Base-by-base conservation (phyloP, 140 eudicot genomes). In the Bidens hawaiensis region DNA sequence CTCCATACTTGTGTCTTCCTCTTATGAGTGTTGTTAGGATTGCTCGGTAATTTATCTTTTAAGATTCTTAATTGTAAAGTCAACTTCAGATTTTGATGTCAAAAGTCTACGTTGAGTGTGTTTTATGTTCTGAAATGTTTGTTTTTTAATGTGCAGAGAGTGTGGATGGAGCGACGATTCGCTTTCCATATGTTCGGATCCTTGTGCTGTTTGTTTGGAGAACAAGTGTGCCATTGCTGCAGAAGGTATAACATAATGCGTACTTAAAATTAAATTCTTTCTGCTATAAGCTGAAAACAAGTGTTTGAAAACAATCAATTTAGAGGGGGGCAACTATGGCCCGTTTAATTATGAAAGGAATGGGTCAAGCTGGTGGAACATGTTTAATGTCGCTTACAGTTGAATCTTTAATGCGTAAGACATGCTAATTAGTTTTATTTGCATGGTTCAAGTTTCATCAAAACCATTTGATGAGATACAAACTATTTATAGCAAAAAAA, bases 151-250 rank as follows among this genome's bases (percentile, higher is more conserved):
- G 71, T 71, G 36, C 87, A 90, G 97, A 75, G 83, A 86, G 57
- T 86, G 95, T 53, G 95, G 97, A 74, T 86, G 95, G 97, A 79
- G 87, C 77, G 60, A 50, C 5, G 84, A 75, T 67, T 68, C 76
- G 24, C 68, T 73, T 27, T 55, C 82, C 1, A 53, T 76, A 0
- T 86, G 94, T 59, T 59, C 78, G 43, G 97, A 90, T 64, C 97
- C 97, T 6, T 90, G 97, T 71, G 85, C 76, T 30, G 97, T 90
- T 69, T 90, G 97, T 82, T 74, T 90, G 55, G 97, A 90, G 75
- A 84, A 87, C 60, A 77, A 83, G 67, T 90, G 97, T 59, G 84
- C 97, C 23, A 88, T 90, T 24, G 87, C 97, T 66, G 93, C 94
- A 22, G 85, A 83, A 86, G 95, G 97, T 90, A 26, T 54, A 76